Conservation (phyloP, 148 eudicot genomes). For the Nepenthes gracilis region DNA sequence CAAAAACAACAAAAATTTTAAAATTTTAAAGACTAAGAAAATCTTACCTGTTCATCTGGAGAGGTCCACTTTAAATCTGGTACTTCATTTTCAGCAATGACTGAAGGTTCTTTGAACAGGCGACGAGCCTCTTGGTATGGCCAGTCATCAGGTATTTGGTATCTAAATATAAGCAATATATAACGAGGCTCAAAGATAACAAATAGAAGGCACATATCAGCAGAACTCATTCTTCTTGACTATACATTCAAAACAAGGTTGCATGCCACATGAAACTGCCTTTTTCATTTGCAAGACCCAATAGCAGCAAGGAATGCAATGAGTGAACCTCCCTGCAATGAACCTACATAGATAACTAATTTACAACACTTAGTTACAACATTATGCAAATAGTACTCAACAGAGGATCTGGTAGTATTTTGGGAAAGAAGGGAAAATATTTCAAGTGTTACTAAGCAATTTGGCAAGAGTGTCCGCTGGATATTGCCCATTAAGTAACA, state of each 20-base stretch:
- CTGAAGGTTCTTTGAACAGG: constrained; percentile 81
- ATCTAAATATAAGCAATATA: constrained; percentile 25
- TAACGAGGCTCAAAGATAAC: neutral
- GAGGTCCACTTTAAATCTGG: constrained; percentile 78
- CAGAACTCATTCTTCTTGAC: neutral
- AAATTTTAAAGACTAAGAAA: constrained; percentile 1
- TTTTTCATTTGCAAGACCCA: too few species aligned
- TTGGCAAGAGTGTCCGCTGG: too few species aligned
- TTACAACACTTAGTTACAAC: too few species aligned
- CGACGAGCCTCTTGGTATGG: constrained; percentile 86
- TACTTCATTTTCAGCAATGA: constrained; percentile 52
- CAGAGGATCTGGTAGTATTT: too few species aligned
- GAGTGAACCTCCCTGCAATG: too few species aligned
- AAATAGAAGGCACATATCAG: neutral
- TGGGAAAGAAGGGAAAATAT: too few species aligned
- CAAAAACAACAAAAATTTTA: neutral
- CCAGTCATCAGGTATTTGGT: constrained; percentile 90
- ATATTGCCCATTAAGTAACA: too few species aligned
- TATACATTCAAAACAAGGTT: neutral
- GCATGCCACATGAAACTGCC: neutral
- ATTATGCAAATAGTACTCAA: too few species aligned
- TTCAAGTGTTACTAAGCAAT: too few species aligned
- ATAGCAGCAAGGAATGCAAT: too few species aligned
- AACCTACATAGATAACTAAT: too few species aligned
- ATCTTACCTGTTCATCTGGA: constrained; percentile 84